Evolutionary conservation across 108 stramenopile species (phyloP).

Genomic region (Cyclotella choctawhatcheeana): DNA sequence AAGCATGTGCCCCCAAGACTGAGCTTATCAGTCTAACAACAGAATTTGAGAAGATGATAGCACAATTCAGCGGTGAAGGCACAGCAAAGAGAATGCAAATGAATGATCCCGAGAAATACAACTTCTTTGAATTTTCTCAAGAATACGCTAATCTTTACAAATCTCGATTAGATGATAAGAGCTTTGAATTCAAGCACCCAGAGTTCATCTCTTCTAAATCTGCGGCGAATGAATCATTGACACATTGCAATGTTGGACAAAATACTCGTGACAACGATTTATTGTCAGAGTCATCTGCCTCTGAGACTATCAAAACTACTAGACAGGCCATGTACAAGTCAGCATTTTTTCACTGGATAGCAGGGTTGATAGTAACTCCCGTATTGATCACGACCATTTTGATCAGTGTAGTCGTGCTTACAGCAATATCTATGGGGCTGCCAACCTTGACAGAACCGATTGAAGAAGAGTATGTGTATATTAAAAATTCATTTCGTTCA

Average conservation of each 20-base stretch:
- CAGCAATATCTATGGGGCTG: slow-evolving; percentile 21
- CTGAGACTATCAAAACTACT: not conserved
- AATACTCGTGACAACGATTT: not conserved
- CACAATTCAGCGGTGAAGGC: slow-evolving; percentile 36
- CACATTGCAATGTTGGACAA: slow-evolving; percentile 2
- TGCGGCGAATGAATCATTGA: slow-evolving; percentile 30
- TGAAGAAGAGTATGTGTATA: slow-evolving; percentile 23
- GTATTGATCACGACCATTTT: slow-evolving; percentile 44
- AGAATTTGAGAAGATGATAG: slow-evolving; percentile 53
- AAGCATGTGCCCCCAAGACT: slow-evolving; percentile 49
- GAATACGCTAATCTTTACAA: slow-evolving; percentile 33
- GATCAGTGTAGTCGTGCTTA: slow-evolving; percentile 40
- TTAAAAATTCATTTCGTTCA: slow-evolving; percentile 19
- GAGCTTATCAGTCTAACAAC: slow-evolving; percentile 50
- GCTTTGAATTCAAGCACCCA: slow-evolving; percentile 18
- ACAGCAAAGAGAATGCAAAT: slow-evolving; percentile 4
- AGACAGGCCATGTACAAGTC: slow-evolving; percentile 22
- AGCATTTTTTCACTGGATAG: slow-evolving; percentile 57
- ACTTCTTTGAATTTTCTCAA: slow-evolving; percentile 4
- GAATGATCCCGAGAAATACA: slow-evolving; percentile 3
- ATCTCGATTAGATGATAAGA: slow-evolving; percentile 12
- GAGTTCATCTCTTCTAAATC: slow-evolving; percentile 26
- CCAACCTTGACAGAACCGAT: slow-evolving; percentile 38
- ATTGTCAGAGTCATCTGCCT: not conserved
- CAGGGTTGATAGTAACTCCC: slow-evolving; percentile 55